These are phyloP conservation scores for Giardia duodenalis DNA, from an alignment of 208 protist genomes.

Conservation along the genomic window DNA sequence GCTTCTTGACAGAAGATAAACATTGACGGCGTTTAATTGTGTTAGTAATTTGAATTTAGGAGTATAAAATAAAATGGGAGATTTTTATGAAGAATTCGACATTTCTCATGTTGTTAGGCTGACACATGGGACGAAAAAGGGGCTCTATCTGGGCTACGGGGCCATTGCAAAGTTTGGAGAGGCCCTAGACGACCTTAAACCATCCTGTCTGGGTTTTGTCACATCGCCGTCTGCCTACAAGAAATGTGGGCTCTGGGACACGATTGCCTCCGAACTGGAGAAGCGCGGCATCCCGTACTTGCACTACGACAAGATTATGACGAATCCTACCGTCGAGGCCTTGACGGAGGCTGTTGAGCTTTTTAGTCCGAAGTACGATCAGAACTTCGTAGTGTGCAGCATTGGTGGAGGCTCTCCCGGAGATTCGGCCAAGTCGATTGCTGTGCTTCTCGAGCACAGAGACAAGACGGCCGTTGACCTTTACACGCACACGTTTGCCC, in stretches of 20 bases:
- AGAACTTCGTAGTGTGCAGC: slow-evolving; percentile 23
- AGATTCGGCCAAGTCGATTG: slow-evolving; percentile 34
- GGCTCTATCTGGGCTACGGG: slow-evolving; percentile 19
- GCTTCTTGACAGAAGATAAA: no score
- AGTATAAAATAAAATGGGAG: not conserved
- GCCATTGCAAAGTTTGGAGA: slow-evolving; percentile 34
- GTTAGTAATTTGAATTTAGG: no score
- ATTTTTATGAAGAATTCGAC: slow-evolving; percentile 16
- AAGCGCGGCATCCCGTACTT: slow-evolving; percentile 28
- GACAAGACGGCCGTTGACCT: slow-evolving; percentile 19
- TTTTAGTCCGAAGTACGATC: slow-evolving; percentile 13
- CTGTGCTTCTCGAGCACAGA: slow-evolving; percentile 29
- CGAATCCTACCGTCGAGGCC: slow-evolving; percentile 28
- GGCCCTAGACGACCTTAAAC: slow-evolving; percentile 24
- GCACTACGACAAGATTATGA: slow-evolving; percentile 28
- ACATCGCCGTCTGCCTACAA: slow-evolving; percentile 27
- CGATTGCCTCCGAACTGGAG: not conserved
- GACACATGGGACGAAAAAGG: slow-evolving; percentile 18
- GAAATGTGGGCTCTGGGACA: slow-evolving; percentile 23
- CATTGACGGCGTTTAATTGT: no score
- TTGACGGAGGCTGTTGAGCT: slow-evolving; percentile 27
- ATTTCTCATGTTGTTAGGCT: not conserved
- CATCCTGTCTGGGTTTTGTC: slow-evolving; percentile 32
- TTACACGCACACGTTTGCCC: slow-evolving; percentile 29
- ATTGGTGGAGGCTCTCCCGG: slow-evolving; percentile 39